Evolutionary conservation across 345 rosid species (phyloP).

Genomic region (Populus ilicifolia): DNA sequence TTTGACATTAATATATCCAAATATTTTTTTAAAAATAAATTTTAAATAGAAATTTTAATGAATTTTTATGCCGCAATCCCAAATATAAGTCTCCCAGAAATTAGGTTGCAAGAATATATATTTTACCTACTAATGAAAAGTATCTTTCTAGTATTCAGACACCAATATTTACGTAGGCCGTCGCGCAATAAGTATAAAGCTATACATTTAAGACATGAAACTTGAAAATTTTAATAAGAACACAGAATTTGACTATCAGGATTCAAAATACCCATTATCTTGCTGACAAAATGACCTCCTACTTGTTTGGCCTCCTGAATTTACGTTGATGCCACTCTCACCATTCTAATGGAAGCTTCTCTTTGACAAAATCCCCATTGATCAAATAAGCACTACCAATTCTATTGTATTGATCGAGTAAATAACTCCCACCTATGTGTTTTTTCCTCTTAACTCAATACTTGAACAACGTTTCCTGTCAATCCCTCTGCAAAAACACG

Average conservation of each 20-base stretch:
- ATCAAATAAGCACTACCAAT: not conserved
- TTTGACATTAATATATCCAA: too few relatives aligned
- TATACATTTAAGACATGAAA: not conserved
- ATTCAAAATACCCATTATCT: not conserved
- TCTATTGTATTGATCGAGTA: not conserved
- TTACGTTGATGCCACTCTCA: not conserved
- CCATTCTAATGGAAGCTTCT: not conserved
- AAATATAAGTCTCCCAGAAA: too few relatives aligned
- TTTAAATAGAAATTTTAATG: too few relatives aligned
- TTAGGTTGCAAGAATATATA: too few relatives aligned
- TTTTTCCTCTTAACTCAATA: not conserved
- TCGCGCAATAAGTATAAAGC: too few relatives aligned
- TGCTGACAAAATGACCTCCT: not conserved
- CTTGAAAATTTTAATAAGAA: not conserved
- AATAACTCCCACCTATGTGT: not conserved
- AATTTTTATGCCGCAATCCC: too few relatives aligned
- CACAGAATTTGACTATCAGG: not conserved
- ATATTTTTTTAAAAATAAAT: too few relatives aligned
- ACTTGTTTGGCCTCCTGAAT: not conserved
- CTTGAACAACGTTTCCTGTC: not conserved
- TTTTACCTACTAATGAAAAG: too few relatives aligned
- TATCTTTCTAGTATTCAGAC: not conserved
- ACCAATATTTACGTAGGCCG: too few relatives aligned
- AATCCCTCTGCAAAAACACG: not conserved
- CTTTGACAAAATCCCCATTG: not conserved